Conservation (phyloP, 208 protist species). For the Porcisia deanei region DNA sequence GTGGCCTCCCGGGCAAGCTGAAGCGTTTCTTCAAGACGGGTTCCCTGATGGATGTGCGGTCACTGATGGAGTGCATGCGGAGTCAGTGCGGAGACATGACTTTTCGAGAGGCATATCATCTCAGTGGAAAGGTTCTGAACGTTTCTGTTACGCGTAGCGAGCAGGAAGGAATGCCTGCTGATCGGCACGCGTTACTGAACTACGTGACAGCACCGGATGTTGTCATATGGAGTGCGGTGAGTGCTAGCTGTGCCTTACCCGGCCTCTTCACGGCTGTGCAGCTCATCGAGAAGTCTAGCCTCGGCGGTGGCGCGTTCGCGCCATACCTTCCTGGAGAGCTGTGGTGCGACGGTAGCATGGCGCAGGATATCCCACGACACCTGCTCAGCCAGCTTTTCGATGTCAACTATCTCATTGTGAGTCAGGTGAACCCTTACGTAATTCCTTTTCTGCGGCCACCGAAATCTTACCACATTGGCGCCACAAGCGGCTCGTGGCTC, state of each 20-base stretch:
- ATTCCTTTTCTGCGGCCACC: conserved; percentile 67
- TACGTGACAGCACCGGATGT: conserved; percentile 85
- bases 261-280: conserved; percentile 72
- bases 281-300: conserved; percentile 57
- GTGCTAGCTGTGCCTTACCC: conserved; percentile 62
- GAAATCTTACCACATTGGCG: conserved; percentile 27
- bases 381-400: conserved; percentile 70
- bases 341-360: conserved; percentile 71
- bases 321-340: conserved; percentile 60
- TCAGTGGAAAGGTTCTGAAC: conserved; percentile 80
- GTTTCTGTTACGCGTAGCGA: conserved; percentile 70
- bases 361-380: conserved; percentile 61
- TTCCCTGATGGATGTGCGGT: conserved; percentile 76
- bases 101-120: conserved; percentile 81
- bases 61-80: conserved; percentile 70
- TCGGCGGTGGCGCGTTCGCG: conserved; percentile 30
- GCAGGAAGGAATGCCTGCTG: conserved; percentile 43
- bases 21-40: conserved; percentile 65
- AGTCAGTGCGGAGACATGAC: conserved; percentile 82
- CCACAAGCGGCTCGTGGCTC: conserved; percentile 23
- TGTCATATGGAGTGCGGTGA: conserved; percentile 77
- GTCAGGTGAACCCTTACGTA: conserved; percentile 83
- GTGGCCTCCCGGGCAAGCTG: conserved; percentile 46
- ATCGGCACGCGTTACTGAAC: conserved; percentile 72
- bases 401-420: conserved; percentile 80